Base-by-base conservation (phyloP, 768 basidiomycete species). In the Pleurotus pulmonarius region DNA sequence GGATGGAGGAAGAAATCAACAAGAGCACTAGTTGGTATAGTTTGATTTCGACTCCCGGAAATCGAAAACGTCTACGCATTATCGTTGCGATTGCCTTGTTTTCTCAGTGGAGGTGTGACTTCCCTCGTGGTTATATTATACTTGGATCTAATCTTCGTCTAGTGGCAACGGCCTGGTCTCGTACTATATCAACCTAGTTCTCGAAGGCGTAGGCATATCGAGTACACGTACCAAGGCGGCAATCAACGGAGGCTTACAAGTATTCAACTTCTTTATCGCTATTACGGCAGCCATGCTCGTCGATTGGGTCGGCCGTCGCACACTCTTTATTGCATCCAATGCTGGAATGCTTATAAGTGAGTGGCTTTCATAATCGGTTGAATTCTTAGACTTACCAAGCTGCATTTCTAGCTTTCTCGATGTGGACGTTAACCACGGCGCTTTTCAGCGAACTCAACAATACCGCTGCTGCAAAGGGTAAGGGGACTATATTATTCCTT, bases 181-280 rank as follows among this genome's bases (percentile, higher is more conserved):
- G 1, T 88, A 86, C 67, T 91, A 90, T 64, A 87, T 91, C 60
- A 82, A 86, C 59, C 70, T 86, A 13, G 80, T 90, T 3, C 69
- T 91, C 43, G 78, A 83, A 44, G 80, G 83, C 40, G 79, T 90
- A 15, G 87, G 87, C 0, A 80, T 90, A 57, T 74, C 70, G 0
- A 67, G 69, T 41, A 73, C 83, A 0, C 71, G 73, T 22, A 83
- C 81, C 1, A 84, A 85, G 62, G 78, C 81, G 3, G 68, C 74
- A 26, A 86, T 89, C 63, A 89, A 87, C 58, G 85, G 85, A 1
- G 71, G 75, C 34, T 71, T 89, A 4, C 55, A 83, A 80, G 64
- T 83, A 15, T 88, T 84, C 73, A 91, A 90, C 66, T 75, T 88
- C 41, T 62, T 76, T 34, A 73, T 83, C 43, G 86, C 85, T 16